These are phyloP conservation scores for Gynochthodes officinalis DNA, from an alignment of 257 asterid species.

Conservation along the genomic window DNA sequence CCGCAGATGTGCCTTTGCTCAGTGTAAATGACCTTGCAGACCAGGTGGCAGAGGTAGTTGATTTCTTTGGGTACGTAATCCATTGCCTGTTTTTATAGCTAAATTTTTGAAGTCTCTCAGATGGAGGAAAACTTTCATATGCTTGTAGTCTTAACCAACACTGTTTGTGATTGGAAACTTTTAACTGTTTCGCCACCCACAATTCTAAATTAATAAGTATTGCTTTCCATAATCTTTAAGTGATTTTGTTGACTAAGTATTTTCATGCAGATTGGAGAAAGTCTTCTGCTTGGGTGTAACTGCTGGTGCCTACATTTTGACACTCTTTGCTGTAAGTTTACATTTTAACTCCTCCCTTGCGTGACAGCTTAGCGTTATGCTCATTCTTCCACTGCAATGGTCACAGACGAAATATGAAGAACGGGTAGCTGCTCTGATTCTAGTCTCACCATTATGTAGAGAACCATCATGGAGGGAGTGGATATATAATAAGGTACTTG, in stretches of 20 bases:
- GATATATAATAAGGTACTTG: slow-evolving; percentile 19
- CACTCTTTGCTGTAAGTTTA: slow-evolving; percentile 29
- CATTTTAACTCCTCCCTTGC: not conserved
- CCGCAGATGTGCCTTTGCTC: slow-evolving; percentile 50
- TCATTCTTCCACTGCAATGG: not conserved
- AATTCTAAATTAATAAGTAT: not conserved
- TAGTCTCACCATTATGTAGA: slow-evolving; percentile 23
- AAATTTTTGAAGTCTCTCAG: too few relatives aligned
- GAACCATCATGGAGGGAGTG: slow-evolving; percentile 25
- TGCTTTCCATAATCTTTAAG: not conserved
- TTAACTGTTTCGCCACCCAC: not conserved
- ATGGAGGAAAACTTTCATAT: not conserved
- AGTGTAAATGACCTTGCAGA: slow-evolving; percentile 73
- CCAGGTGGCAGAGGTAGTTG: slow-evolving; percentile 72
- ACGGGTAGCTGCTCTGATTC: slow-evolving; percentile 23
- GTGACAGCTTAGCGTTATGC: not conserved
- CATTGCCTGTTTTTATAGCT: too few relatives aligned
- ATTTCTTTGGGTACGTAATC: slow-evolving; percentile 56
- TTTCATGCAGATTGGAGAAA: slow-evolving; percentile 19
- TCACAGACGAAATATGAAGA: slow-evolving; percentile 17
- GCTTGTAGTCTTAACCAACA: not conserved
- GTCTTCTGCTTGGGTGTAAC: slow-evolving; percentile 34
- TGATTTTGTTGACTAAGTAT: not conserved
- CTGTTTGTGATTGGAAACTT: not conserved
- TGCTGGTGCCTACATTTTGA: slow-evolving; percentile 31